Evolutionary conservation across 805 yeast genomes (phyloP), one percentile per base, ranked within the genome.

Genomic region (Cyberlindnera veronae): DNA sequence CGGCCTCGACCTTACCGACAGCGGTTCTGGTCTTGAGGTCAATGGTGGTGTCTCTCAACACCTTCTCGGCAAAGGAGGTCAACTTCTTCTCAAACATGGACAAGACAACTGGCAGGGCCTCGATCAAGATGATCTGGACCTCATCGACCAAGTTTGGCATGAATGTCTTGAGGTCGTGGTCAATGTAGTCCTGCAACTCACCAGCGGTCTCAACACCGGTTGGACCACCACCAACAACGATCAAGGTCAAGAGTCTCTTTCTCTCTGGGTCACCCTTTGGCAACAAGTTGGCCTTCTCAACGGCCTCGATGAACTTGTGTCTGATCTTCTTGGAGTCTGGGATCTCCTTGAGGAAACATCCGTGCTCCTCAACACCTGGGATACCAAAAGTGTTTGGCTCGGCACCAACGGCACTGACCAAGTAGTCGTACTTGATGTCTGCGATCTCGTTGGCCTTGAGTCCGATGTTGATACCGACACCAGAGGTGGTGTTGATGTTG

Each of bases 191-290:
- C 68, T 88, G 95, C 57, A 90, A 69, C 66, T 90, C 97, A 63
- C 95, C 97, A 46, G 97, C 96, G 51, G 89, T 84, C 69, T 89
- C 97, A 44, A 89, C 96, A 71, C 97, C 97, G 32, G 97, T 89
- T 60, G 97, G 97, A 51, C 97, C 97, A 67, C 96, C 97, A 57
- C 97, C 97, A 54, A 91, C 93, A 44, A 90, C 95, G 39, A 90
- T 91, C 46, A 87, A 75, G 44, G 85, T 84, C 64, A 90, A 72
- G 52, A 90, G 74, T 64, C 96, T 81, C 68, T 81, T 81, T 66
- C 96, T 79, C 64, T 85, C 95, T 34, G 80, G 81, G 53, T 78
- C 86, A 46, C 74, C 77, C 62, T 80, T 79, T 50, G 91, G 91
- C 56, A 89, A 76, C 51, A 84, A 69, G 62, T 84, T 81, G 33